Conservation (phyloP, 2,329 filamentous ascomycete species). For the Cercospora zeae-maydis region DNA sequence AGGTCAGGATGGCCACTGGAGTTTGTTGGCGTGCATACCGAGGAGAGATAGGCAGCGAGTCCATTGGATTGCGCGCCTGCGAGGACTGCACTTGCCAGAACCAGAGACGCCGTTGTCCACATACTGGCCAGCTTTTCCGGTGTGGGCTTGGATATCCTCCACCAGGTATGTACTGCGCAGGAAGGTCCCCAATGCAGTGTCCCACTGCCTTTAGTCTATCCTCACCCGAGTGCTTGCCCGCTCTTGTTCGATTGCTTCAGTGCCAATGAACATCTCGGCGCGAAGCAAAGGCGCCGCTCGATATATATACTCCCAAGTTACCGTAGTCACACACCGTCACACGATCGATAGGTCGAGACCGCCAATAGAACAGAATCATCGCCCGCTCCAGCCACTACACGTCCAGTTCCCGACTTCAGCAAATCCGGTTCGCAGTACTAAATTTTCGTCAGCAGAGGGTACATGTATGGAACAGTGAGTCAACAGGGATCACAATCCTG, state of each 20-base stretch:
- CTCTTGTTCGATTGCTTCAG: too few species aligned
- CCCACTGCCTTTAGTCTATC: background rate
- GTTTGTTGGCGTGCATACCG: slow-evolving; percentile 28
- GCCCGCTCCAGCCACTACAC: background rate
- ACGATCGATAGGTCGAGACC: background rate
- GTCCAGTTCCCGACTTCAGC: background rate
- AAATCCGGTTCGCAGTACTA: background rate
- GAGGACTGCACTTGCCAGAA: background rate
- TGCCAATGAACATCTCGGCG: background rate
- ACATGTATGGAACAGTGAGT: background rate
- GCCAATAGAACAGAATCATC: background rate
- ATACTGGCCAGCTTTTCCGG: background rate
- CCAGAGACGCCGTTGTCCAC: background rate
- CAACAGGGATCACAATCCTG: background rate
- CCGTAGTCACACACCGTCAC: background rate
- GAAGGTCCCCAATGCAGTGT: too few species aligned
- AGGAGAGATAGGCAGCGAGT: slow-evolving; percentile 21
- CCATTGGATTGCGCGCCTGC: slow-evolving; percentile 10
- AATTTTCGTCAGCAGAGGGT: background rate
- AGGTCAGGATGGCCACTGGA: slow-evolving; percentile 22
- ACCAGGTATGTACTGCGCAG: background rate
- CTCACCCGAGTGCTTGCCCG: background rate
- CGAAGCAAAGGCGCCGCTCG: background rate
- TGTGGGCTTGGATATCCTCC: too few species aligned
- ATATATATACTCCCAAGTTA: background rate